These are phyloP conservation scores for Syzygium aqueum DNA, from an alignment of 345 rosid species.

Conservation along the genomic window DNA sequence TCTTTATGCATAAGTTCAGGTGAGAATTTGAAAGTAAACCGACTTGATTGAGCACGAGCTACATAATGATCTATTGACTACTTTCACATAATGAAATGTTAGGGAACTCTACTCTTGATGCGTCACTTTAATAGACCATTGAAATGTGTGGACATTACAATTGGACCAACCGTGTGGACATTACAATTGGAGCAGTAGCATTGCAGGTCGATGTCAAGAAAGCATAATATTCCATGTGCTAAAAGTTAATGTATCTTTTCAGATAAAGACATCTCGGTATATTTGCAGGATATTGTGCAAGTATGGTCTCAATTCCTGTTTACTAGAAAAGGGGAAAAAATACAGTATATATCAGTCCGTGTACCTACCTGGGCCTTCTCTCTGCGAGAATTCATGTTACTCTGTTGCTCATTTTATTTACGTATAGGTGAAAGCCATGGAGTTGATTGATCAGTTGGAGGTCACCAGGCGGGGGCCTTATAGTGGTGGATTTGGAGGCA, in stretches of 20 bases:
- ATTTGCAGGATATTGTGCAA: background rate
- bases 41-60: background rate
- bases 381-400: background rate
- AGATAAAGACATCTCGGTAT: background rate
- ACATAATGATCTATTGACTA: background rate
- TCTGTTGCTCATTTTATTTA: background rate
- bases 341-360: background rate
- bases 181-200: background rate
- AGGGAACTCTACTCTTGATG: background rate
- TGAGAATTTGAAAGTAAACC: background rate
- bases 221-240: background rate
- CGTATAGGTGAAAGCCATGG: slow-evolving; percentile 90
- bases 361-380: background rate
- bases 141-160: background rate
- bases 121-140: background rate
- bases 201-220: background rate
- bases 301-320: background rate
- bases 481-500: slow-evolving; percentile 93
- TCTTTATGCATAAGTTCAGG: background rate
- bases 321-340: background rate
- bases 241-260: background rate
- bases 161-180: background rate
- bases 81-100: background rate
- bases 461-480: slow-evolving; percentile 85
- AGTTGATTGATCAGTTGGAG: slow-evolving; percentile 81